A percentile compares a stretch with the other conserved stretches of the same genome.
Evolutionary conservation across 352 stramenopile species (phyloP).

Genomic region (Pythium aquatile): DNA sequence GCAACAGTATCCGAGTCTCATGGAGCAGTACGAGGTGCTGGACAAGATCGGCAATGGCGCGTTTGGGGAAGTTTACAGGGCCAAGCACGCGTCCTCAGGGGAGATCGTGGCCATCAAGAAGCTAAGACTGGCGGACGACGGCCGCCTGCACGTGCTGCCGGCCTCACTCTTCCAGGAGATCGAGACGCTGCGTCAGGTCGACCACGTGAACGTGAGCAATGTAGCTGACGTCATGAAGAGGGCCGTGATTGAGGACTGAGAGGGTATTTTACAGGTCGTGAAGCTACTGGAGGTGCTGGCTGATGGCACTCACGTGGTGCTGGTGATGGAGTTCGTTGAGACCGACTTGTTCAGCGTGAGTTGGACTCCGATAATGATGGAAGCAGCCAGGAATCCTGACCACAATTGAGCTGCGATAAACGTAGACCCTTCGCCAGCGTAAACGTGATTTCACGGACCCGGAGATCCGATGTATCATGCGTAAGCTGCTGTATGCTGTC

Average conservation of each 20-base stretch:
- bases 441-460: constrained; percentile 33
- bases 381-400: neutral
- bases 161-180: constrained; percentile 73
- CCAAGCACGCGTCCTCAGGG: constrained; percentile 39
- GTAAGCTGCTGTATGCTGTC: constrained; percentile 67
- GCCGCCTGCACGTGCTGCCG: constrained; percentile 44
- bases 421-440: constrained; percentile 43
- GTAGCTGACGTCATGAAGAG: neutral
- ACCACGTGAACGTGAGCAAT: constrained; percentile 54
- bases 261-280: constrained; percentile 40
- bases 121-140: constrained; percentile 51
- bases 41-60: constrained; percentile 66
- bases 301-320: constrained; percentile 51
- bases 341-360: constrained; percentile 54
- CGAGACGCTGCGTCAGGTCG: constrained; percentile 67
- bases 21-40: constrained; percentile 56
- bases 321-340: constrained; percentile 76
- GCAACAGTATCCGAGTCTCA: neutral
- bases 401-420: neutral
- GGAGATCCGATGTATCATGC: constrained; percentile 55
- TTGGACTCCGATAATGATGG: neutral
- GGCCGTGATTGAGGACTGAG: neutral
- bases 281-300: constrained; percentile 58
- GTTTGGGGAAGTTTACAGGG: constrained; percentile 68
- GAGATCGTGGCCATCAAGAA: constrained; percentile 58